phyloP scores from a whole-genome alignment of 2,329 filamentous ascomycete genomes.

The Penicillium sp. region DNA sequence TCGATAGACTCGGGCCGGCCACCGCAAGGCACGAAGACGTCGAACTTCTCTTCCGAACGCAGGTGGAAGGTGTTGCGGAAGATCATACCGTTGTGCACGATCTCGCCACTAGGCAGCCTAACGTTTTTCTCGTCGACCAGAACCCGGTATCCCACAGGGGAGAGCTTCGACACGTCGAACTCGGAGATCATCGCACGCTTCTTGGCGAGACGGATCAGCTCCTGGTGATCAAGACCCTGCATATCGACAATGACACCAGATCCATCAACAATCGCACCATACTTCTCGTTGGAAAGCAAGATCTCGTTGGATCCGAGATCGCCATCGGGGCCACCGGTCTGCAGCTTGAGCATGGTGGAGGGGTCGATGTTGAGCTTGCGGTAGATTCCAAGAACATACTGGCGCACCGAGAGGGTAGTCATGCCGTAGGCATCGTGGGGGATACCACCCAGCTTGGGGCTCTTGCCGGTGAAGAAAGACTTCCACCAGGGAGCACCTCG shows the following conservation, averaged over 20 bases:
- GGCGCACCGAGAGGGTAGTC: conserved; percentile 94
- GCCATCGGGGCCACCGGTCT: conserved; percentile 95
- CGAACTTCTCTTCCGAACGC: conserved; percentile 72
- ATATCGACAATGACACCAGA: conserved; percentile 93
- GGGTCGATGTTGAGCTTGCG: conserved; percentile 91
- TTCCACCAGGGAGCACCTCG: conserved; percentile 98
- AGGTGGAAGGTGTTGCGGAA: conserved; percentile 99
- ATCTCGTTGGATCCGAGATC: conserved; percentile 98
- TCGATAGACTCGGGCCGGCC: conserved; percentile 97
- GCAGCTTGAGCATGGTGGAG: conserved; percentile 82
- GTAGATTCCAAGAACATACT: conserved; percentile 96
- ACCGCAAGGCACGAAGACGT: conserved; percentile 93
- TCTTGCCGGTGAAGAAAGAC: conserved; percentile 99
- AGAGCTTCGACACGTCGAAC: conserved; percentile 83
- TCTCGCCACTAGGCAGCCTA: conserved; percentile 82
- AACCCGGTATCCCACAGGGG: conserved; percentile 83
- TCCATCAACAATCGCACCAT: conserved; percentile 93
- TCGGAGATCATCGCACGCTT: conserved; percentile 84
- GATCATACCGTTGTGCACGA: conserved; percentile 83
- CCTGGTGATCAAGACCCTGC: conserved; percentile 79
- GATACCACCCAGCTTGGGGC: conserved; percentile 90
- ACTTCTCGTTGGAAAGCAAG: conserved; percentile 91
- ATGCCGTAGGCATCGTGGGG: conserved; percentile 96
- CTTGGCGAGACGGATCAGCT: conserved; percentile 82
- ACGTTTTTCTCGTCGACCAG: conserved; percentile 88